Percentiles rank a stretch among this genome's conserved stretches.
These are phyloP conservation scores for Tetraselmis striata DNA, from an alignment of 139 green algal genomes.

Conservation along the genomic window DNA sequence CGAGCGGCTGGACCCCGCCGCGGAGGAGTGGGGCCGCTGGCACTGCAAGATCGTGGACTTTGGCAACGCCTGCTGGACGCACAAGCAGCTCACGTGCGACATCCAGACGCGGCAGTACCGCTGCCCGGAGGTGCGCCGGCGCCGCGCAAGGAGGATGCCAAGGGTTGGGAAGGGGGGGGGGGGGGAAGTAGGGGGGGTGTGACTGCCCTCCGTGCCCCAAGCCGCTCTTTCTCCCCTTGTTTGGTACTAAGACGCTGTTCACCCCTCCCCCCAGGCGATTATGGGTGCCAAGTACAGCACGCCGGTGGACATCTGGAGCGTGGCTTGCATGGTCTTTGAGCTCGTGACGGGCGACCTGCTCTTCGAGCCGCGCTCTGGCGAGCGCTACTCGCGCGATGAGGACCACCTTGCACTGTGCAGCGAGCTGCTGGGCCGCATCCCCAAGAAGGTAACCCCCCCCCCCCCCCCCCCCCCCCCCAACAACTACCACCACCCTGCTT, in stretches of 20 bases:
- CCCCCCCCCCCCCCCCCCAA: no score
- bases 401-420: conserved; percentile 97
- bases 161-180: no score
- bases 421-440: conserved; percentile 85
- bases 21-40: conserved; percentile 7
- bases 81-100: conserved; percentile 96
- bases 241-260: no score
- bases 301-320: conserved; percentile 89
- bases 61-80: conserved; percentile 96
- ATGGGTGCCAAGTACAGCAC: conserved; percentile 81
- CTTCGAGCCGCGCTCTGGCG: conserved; percentile 79
- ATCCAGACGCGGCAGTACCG: conserved; percentile 98
- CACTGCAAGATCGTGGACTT: conserved; percentile 94
- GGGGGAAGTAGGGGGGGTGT: no score
- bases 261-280: no score
- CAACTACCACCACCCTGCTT: no score
- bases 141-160: no score
- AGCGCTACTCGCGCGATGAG: conserved; percentile 82
- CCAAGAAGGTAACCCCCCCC: conserved; percentile 47
- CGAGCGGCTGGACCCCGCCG: not conserved
- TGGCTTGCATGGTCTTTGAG: conserved; percentile 97
- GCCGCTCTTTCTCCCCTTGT: no score
- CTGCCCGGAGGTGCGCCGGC: conserved; percentile 56
- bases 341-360: conserved; percentile 95
- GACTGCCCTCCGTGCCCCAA: no score